Base-by-base conservation (phyloP, 352 stramenopile genomes). In the Globisporangium rhizosaccharum region DNA sequence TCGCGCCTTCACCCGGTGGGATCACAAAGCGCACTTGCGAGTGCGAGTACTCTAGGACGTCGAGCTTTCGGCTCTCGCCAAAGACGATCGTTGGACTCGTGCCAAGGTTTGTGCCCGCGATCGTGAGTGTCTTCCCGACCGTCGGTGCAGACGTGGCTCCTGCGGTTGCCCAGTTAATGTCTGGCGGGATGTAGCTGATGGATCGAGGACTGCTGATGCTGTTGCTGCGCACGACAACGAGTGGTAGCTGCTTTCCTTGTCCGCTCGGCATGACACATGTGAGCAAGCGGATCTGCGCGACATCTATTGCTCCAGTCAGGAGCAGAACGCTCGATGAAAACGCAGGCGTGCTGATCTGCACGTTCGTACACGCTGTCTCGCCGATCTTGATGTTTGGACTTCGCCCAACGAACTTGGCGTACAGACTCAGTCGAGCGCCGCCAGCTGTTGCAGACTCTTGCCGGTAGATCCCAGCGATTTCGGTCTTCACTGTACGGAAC, bases 401-500 rank as follows among this genome's bases (percentile, higher is more conserved):
- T 8, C 67, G 70, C 46, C 77, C 77, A 56, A 84, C 67, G 42
- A 73, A 84, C 30, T 84, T 87, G 17, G 74, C 75, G 49, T 85
- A 79, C 26, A 87, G 50, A 56, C 53, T 76, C 25, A 87, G 48
- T 3, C 57, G 74, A 15, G 75, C 77, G 3, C 77, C 77, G 9
- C 77, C 77, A 23, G 50, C 53, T 2, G 77, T 84, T 9, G 67
- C 69, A 0, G 77, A 71, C 17, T 76, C 63, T 23, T 87, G 73
- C 18, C 53, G 74, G 44, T 62, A 72, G n/a, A 71, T 36, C 1
- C 62, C 71, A 17, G 48, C 3, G 0, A 61, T 53, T 2, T 59
- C 62, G 3, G 71, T 75, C 33, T 62, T 14, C 14, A 63, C 59
- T 6, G 68, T 72, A 23, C 53, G 61, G 57, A 70, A 82, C 26